These are phyloP conservation scores for Chaetomium strumarium DNA, from an alignment of 2,329 filamentous ascomycete species.

Conservation along the genomic window DNA sequence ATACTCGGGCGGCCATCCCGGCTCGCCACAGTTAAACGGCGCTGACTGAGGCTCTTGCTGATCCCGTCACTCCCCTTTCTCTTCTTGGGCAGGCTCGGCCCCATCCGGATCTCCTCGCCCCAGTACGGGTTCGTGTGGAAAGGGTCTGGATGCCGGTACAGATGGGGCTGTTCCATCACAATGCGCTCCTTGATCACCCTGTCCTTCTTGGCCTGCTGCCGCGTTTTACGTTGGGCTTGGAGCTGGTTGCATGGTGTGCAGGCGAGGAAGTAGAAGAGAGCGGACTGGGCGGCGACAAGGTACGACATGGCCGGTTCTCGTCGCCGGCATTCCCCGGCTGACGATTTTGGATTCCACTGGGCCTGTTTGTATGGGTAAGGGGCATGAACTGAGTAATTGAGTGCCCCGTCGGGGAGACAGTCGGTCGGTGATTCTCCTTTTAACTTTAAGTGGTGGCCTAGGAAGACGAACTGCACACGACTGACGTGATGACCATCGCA, in stretches of 20 bases:
- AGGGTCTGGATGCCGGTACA: constrained; percentile 73
- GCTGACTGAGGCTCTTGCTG: constrained; percentile 53
- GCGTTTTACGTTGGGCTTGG: constrained; percentile 62
- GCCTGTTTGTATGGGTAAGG: neutral
- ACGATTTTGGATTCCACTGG: neutral
- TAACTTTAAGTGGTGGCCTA: too few relatives aligned
- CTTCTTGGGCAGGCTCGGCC: constrained; percentile 66
- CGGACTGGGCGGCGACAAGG: constrained; percentile 62
- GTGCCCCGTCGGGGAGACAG: neutral
- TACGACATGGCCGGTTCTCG: constrained; percentile 41
- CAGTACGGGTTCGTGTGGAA: constrained; percentile 87
- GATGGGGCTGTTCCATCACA: constrained; percentile 62
- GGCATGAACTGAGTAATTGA: constrained; percentile 3
- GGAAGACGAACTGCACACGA: too few relatives aligned
- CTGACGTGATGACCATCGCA: too few relatives aligned
- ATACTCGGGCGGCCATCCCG: constrained; percentile 39
- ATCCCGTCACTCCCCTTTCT: constrained; percentile 36
- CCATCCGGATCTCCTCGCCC: constrained; percentile 78
- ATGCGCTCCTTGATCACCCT: constrained; percentile 58
- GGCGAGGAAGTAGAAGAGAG: constrained; percentile 70
- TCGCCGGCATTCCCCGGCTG: neutral
- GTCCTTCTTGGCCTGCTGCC: constrained; percentile 63
- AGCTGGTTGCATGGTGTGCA: constrained; percentile 74
- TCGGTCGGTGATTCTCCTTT: too few relatives aligned
- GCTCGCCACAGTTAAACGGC: constrained; percentile 53